Percentiles rank a stretch among this genome's conserved stretches.
phyloP scores from a whole-genome alignment of 2,329 filamentous ascomycete genomes.

The Fusarium marasasianum region DNA sequence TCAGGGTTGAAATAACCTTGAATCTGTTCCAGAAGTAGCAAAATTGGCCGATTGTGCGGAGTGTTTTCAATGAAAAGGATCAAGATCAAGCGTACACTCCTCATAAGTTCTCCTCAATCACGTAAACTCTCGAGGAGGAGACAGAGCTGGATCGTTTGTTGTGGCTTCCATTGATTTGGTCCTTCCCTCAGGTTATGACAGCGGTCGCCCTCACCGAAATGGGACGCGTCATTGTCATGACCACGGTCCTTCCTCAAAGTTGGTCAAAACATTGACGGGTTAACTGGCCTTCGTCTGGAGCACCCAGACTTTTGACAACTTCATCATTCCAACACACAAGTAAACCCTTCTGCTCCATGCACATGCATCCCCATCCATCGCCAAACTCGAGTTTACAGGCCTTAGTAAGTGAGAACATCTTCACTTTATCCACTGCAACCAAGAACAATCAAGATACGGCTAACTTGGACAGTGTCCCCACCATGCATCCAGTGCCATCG shows the following conservation, averaged over 20 bases:
- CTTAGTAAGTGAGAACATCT: not conserved
- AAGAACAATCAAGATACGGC: not conserved
- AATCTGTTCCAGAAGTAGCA: too few relatives aligned
- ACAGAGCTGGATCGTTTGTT: not conserved
- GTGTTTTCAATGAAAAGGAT: not conserved
- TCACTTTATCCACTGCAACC: not conserved
- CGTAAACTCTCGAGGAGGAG: fast-evolving
- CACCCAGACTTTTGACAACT: not conserved
- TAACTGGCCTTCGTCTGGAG: not conserved
- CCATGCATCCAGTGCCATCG: not conserved
- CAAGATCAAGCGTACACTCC: not conserved
- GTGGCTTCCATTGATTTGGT: not conserved
- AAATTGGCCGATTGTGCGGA: fast-evolving
- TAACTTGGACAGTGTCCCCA: not conserved
- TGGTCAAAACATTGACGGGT: not conserved
- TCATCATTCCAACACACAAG: not conserved
- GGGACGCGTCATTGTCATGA: not conserved
- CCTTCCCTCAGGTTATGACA: too few relatives aligned
- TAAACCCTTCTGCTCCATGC: not conserved
- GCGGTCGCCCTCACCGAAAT: not conserved
- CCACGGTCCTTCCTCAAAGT: not conserved
- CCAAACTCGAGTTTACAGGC: not conserved
- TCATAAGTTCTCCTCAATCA: not conserved
- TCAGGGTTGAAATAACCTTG: fast-evolving
- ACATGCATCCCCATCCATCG: not conserved